Percentiles rank a stretch among this genome's conserved stretches.
These are phyloP conservation scores for Rhodomyrtus tomentosa DNA, from an alignment of 345 rosid genomes.

Conservation along the genomic window DNA sequence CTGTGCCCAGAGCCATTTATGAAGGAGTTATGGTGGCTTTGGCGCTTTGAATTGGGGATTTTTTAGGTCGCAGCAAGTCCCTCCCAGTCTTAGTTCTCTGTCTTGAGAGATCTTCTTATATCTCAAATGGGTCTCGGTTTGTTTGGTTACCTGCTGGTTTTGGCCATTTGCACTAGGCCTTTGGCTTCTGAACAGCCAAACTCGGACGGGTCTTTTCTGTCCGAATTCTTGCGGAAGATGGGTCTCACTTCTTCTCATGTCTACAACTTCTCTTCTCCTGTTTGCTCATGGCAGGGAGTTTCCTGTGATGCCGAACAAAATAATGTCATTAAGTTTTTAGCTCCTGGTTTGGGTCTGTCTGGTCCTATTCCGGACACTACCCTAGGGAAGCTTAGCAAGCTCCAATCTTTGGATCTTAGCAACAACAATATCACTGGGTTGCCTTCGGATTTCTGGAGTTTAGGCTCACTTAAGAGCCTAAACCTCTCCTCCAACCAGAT, in stretches of 20 bases:
- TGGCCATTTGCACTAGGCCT: constrained; percentile 30
- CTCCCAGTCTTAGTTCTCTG: background rate
- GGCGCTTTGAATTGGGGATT: background rate
- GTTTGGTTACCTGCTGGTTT: constrained; percentile 37
- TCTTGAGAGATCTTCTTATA: background rate
- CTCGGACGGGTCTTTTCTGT: constrained; percentile 70
- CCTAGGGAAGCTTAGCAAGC: constrained; percentile 79
- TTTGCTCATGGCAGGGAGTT: constrained; percentile 74
- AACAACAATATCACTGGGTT: constrained; percentile 66
- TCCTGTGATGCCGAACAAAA: constrained; percentile 44
- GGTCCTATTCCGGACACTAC: constrained; percentile 77
- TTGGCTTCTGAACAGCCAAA: constrained; percentile 49
- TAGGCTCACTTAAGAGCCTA: constrained; percentile 49
- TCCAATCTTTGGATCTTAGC: constrained; percentile 72
- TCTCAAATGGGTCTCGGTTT: constrained; percentile 51
- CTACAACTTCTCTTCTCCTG: constrained; percentile 38
- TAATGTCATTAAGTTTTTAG: constrained; percentile 33
- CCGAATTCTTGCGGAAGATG: constrained; percentile 63
- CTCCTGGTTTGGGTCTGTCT: constrained; percentile 53
- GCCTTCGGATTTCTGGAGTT: constrained; percentile 88
- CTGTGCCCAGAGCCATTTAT: background rate
- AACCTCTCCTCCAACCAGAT: constrained; percentile 68
- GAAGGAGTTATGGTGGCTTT: background rate
- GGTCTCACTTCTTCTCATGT: constrained; percentile 21
- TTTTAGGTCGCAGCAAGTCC: background rate